Base-by-base conservation (phyloP, 78 protist genomes). In the Creolimax fragrantissima region DNA sequence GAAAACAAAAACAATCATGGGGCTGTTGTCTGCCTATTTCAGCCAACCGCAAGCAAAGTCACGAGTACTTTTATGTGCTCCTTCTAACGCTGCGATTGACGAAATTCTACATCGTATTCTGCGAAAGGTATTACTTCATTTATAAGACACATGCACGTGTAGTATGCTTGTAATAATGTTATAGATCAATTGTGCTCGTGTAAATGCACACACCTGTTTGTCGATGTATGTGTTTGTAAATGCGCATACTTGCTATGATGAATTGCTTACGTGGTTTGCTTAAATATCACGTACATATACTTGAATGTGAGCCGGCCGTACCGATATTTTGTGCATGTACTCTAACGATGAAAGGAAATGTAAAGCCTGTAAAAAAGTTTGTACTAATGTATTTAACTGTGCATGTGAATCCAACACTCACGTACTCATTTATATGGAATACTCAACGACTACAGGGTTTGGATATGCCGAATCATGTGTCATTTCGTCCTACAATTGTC, bases 71-170 rank as follows among this genome's bases (percentile, higher is more conserved):
- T 93, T 96, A 17, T 95, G 96, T 88, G 97, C 98, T 5, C 96
- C 97, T 2, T 93, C 95, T 24, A 96, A 96, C 45, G 96, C 98
- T 4, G 98, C 97, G 2, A 92, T 95, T 2, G 98, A 96, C 89
- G 97, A 95, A 47, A 83, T 96, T 89, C 86, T 94, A 4, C 3
- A 36, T 4, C 92, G 98, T 41, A 66, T 96, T 3, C 81, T 85
- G 2, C 85, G 11, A 5, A 41, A 39, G 74, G 74, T 58, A 58
- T 1, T 17, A 58, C 74, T 58, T 32, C n/a, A n/a, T n/a, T n/a
- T n/a, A n/a, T n/a, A n/a, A n/a, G n/a, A n/a, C n/a, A n/a, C n/a
- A n/a, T n/a, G n/a, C n/a, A n/a, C n/a, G n/a, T n/a, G n/a, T n/a
- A 58, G 74, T 1, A 58, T 58, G 74, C 1, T 17, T 58, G 74